These are phyloP conservation scores for Glycyrrhiza uralensis DNA, from an alignment of 306 rosid genomes.

Conservation along the genomic window DNA sequence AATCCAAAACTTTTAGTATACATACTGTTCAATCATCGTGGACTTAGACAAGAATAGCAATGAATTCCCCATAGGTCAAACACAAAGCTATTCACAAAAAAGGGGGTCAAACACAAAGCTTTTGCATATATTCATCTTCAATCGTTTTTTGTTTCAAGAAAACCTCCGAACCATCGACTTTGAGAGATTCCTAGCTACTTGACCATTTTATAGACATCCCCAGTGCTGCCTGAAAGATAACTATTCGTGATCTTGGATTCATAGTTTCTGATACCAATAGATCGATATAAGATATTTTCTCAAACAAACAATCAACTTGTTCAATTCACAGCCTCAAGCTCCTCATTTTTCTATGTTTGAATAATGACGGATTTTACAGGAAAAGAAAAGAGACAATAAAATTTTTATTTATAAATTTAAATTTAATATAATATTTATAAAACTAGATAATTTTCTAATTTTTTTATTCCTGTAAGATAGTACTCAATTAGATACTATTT, in stretches of 20 bases:
- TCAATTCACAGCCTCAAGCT: conserved; percentile 15
- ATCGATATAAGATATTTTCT: conserved; percentile 11
- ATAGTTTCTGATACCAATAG: not conserved
- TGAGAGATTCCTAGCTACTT: not conserved
- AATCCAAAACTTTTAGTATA: not conserved
- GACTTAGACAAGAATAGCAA: not conserved
- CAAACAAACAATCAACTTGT: not conserved
- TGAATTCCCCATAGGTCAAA: conserved; percentile 7
- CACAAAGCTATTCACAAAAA: not conserved
- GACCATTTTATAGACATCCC: conserved; percentile 13
- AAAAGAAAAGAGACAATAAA: not conserved
- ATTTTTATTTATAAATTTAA: not conserved
- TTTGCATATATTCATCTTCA: conserved; percentile 34
- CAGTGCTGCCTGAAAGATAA: conserved; percentile 4
- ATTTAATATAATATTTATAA: not conserved
- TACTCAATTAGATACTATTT: too few species aligned
- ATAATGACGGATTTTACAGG: not conserved
- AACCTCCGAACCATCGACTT: not conserved
- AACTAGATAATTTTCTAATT: too few species aligned
- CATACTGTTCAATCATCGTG: not conserved
- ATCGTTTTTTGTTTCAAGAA: not conserved
- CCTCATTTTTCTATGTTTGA: not conserved
- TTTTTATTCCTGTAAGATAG: too few species aligned
- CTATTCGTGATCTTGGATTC: not conserved
- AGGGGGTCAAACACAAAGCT: conserved; percentile 12